phyloP scores from a whole-genome alignment of 805 yeast genomes.

The Candida stauntonica region DNA sequence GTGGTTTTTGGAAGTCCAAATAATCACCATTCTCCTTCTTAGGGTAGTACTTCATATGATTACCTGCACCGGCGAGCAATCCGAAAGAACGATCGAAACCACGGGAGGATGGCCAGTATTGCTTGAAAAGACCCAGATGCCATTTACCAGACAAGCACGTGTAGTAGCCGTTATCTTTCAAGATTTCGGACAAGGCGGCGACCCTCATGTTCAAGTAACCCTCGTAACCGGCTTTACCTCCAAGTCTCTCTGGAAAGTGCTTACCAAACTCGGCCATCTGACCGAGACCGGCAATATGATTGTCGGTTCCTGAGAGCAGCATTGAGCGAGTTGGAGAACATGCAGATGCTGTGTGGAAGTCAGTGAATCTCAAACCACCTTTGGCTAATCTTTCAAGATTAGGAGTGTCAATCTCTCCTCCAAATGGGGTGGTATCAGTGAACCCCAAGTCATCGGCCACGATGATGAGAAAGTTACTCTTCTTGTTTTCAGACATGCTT shows the following conservation, averaged over 20 bases:
- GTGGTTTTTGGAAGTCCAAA: conserved; percentile 6
- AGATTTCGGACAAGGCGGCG: conserved; percentile 49
- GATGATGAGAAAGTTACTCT: conserved; percentile 43
- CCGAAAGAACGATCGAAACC: conserved; percentile 50
- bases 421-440: conserved; percentile 50
- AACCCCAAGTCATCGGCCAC: conserved; percentile 62
- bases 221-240: conserved; percentile 50
- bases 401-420: conserved; percentile 57
- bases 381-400: conserved; percentile 41
- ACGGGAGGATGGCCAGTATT: conserved; percentile 44
- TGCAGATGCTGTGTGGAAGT: conserved; percentile 60
- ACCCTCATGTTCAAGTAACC: conserved; percentile 49
- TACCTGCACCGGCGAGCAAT: conserved; percentile 54
- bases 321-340: conserved; percentile 63
- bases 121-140: conserved; percentile 49
- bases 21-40: conserved; percentile 7
- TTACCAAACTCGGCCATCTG: conserved; percentile 49
- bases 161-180: conserved; percentile 40
- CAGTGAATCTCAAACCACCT: conserved; percentile 46
- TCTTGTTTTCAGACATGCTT: no score
- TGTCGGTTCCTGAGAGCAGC: conserved; percentile 57
- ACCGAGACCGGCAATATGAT: conserved; percentile 57
- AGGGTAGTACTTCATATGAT: conserved; percentile 41
- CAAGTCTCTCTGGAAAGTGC: conserved; percentile 34
- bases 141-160: conserved; percentile 56